phyloP scores from a whole-genome alignment of 164 flowering plant genomes.

The Magnolia changhungtana region DNA sequence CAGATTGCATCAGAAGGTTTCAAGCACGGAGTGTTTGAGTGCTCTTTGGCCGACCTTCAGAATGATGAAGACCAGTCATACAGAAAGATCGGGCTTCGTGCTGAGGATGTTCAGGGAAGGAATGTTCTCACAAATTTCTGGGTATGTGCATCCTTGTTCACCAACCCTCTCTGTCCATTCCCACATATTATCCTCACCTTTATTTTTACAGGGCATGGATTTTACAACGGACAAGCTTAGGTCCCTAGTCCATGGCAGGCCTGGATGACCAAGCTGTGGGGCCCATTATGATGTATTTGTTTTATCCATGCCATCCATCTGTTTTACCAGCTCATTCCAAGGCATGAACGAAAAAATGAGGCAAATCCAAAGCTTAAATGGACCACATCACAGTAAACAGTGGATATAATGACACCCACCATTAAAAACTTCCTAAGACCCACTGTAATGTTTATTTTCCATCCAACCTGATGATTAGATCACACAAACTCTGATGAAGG shows the following conservation, averaged over 20 bases:
- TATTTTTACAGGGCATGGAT: constrained; percentile 29
- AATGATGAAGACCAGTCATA: constrained; percentile 35
- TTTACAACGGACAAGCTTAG: constrained; percentile 38
- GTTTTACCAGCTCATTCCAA: too few species aligned
- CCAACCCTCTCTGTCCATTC: background rate
- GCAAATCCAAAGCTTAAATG: too few species aligned
- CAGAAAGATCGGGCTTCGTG: constrained; percentile 31
- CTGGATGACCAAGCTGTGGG: too few species aligned
- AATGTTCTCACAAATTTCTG: constrained; percentile 41
- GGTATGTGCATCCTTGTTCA: constrained; percentile 10
- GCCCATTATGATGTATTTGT: too few species aligned
- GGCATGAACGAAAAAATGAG: too few species aligned
- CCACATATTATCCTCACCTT: background rate
- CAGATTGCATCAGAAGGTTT: constrained; percentile 44
- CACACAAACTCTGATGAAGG: too few species aligned
- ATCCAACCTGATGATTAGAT: too few species aligned
- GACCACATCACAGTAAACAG: too few species aligned
- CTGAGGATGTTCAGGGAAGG: constrained; percentile 40
- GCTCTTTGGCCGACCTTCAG: constrained; percentile 36
- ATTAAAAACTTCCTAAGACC: too few species aligned
- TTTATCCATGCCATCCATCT: too few species aligned
- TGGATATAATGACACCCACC: too few species aligned
- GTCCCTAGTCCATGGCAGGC: constrained; percentile 41
- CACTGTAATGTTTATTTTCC: too few species aligned
- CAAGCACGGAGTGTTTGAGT: constrained; percentile 36